A percentile compares a stretch with the other conserved stretches of the same genome.
phyloP scores from a whole-genome alignment of 257 asterid genomes.

The Solanum bulbocastanum region DNA sequence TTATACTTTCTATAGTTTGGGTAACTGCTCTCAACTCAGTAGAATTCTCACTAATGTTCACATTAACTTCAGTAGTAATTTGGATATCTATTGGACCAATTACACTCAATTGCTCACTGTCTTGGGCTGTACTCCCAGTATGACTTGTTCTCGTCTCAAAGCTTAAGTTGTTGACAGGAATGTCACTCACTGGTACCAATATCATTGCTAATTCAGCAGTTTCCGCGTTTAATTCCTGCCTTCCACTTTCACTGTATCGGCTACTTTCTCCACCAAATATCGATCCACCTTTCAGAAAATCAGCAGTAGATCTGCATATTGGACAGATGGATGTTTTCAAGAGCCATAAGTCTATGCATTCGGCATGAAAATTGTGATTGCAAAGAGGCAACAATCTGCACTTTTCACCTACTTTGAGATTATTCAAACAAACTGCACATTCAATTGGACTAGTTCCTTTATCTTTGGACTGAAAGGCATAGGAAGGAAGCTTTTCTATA shows the following conservation, averaged over 20 bases:
- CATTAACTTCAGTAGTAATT: neutral
- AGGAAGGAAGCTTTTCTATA: slow-evolving; percentile 68
- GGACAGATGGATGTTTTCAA: slow-evolving; percentile 51
- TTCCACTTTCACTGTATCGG: slow-evolving; percentile 7
- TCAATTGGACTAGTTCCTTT: slow-evolving; percentile 18
- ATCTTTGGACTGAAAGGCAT: slow-evolving; percentile 38
- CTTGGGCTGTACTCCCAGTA: neutral
- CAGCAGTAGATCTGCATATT: slow-evolving; percentile 39
- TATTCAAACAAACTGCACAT: slow-evolving; percentile 60
- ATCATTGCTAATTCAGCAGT: neutral
- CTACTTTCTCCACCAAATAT: slow-evolving; percentile 10
- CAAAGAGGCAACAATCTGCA: slow-evolving; percentile 56
- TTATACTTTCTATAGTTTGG: neutral
- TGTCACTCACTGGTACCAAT: neutral
- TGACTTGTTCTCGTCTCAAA: neutral
- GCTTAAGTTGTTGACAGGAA: neutral
- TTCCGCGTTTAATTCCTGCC: neutral
- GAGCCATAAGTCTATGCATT: slow-evolving; percentile 63
- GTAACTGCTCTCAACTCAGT: neutral
- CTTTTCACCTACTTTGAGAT: slow-evolving; percentile 38
- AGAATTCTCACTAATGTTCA: neutral
- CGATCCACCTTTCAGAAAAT: neutral
- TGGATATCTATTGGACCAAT: neutral
- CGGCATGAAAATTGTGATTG: slow-evolving; percentile 42
- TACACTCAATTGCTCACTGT: neutral